Base-by-base conservation (phyloP, 2,329 filamentous ascomycete species). In the Fusarium sp. region DNA sequence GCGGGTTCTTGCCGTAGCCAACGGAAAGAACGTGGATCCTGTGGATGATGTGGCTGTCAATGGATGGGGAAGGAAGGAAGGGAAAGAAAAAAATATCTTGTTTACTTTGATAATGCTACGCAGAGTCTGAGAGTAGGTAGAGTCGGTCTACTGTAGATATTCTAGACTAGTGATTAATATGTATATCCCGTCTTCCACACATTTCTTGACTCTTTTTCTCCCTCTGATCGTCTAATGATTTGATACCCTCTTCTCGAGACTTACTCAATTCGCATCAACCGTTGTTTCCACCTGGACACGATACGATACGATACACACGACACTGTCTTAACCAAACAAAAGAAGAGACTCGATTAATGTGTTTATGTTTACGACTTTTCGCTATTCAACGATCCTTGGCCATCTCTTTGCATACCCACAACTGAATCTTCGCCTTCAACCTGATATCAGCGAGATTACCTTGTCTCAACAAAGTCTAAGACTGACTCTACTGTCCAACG, bases 1-100 rank as follows among this genome's bases (percentile, higher is more conserved):
- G 58, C 56, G 52, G 67, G 54, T 70, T 68, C 67, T 56, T 65
- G 67, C 67, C 32, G 65, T 66, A 69, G 66, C 65, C 70, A 73
- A 69, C 67, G 58, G 57, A 63, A 53, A 64, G 62, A 45, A 52
- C 52, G 58, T 64, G 70, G 63, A 54, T 54, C 61, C 57, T 55
- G 64, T 73, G 73, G 71, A 69, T 72, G 73, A 75, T 75, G 73
- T 75, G 73, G 73, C 73, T 75, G 69, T 49, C 72, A 69, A 63
- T 75, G 72, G 73, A 75, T 75, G 73, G 72, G 56, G 52, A 46
- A 61, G 63, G 52, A 46, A 61, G 63, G 58, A 58, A 58, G 54
- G 43, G 27, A 20, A 34, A 22, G 51, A 57, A 45, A 59, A 55
- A 61, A 49, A 61, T 24, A 44, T 44, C 43, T 70, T 67, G 48